Conservation (phyloP, 139 green algal species). For the Chlorella sp. region DNA sequence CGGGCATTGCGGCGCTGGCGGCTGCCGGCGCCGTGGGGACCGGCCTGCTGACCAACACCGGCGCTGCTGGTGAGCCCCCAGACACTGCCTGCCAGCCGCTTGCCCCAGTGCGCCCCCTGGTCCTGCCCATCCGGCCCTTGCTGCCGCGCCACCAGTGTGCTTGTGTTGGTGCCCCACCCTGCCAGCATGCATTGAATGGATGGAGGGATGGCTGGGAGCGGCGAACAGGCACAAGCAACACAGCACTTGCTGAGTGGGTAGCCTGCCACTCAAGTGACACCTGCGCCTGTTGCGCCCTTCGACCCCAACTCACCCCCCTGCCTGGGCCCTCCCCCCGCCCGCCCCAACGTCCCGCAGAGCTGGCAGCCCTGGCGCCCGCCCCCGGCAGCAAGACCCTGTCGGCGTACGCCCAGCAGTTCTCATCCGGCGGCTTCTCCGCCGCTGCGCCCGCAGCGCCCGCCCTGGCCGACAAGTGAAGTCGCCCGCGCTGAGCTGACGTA, state of each 20-base stretch:
- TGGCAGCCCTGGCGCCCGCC: constrained; percentile 3
- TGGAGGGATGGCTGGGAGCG: neutral
- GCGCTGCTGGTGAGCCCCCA: no score
- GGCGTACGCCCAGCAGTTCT: constrained; percentile 37
- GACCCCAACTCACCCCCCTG: neutral
- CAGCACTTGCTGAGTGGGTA: neutral
- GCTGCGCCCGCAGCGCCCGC: neutral
- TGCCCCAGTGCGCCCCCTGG: neutral
- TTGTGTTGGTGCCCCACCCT: neutral
- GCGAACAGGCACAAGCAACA: neutral
- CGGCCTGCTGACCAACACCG: constrained; percentile 32
- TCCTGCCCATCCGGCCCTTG: no score
- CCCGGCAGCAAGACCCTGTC: constrained; percentile 18
- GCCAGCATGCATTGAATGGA: neutral
- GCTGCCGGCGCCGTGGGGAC: constrained; percentile 31
- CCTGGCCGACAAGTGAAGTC: neutral
- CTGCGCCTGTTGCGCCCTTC: no score
- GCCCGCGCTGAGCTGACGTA: neutral
- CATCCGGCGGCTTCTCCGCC: constrained; percentile 22
- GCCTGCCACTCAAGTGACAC: neutral
- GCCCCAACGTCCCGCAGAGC: neutral
- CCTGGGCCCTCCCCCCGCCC: neutral
- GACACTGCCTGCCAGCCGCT: neutral
- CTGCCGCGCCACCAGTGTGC: neutral
- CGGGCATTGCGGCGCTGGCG: constrained; percentile 28